Evolutionary conservation across 1,284 basidiomycete genomes (phyloP).

Genomic region (Austroboletus olivaceoglutinosus): DNA sequence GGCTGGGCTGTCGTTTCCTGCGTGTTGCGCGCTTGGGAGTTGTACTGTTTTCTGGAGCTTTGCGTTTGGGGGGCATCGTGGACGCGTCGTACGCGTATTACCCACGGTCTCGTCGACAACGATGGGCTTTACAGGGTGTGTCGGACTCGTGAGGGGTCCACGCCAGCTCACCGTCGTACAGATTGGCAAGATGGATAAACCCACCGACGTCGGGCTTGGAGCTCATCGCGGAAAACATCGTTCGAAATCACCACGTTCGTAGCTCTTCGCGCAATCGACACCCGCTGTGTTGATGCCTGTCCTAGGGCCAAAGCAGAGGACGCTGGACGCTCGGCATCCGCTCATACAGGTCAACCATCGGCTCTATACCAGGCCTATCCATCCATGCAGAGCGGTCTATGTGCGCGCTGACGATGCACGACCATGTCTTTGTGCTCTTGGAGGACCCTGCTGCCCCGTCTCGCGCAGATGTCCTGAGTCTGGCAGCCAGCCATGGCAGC

Average conservation of each 20-base stretch:
- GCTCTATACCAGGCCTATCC: slow-evolving; percentile 49
- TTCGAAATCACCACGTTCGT: slow-evolving; percentile 66
- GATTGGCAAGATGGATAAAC: slow-evolving; percentile 76
- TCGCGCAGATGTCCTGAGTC: slow-evolving; percentile 49
- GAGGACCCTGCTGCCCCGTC: slow-evolving; percentile 71
- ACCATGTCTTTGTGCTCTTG: slow-evolving; percentile 71
- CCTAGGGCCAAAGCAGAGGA: slow-evolving; percentile 54
- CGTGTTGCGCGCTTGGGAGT: slow-evolving; percentile 23
- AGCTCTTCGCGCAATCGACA: slow-evolving; percentile 8
- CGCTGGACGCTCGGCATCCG: slow-evolving; percentile 68
- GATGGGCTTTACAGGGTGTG: slow-evolving; percentile 67
- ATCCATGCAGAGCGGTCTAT: slow-evolving; percentile 63
- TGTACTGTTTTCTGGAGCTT: slow-evolving; percentile 29
- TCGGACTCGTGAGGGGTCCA: not conserved
- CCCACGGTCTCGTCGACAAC: slow-evolving; percentile 15
- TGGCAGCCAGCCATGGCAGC: slow-evolving; percentile 38
- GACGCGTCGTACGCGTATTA: slow-evolving; percentile 22
- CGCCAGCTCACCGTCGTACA: slow-evolving; percentile 28
- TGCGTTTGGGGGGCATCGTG: slow-evolving; percentile 51
- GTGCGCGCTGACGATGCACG: slow-evolving; percentile 70
- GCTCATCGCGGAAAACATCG: slow-evolving; percentile 64
- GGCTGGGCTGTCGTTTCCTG: slow-evolving; percentile 2
- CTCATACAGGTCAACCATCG: slow-evolving; percentile 68
- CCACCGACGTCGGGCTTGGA: slow-evolving; percentile 68
- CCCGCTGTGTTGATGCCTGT: slow-evolving; percentile 16